A percentile compares a stretch with the other conserved stretches of the same genome.
phyloP scores from a whole-genome alignment of 208 protist genomes.

The Tetramitus jugosus region DNA sequence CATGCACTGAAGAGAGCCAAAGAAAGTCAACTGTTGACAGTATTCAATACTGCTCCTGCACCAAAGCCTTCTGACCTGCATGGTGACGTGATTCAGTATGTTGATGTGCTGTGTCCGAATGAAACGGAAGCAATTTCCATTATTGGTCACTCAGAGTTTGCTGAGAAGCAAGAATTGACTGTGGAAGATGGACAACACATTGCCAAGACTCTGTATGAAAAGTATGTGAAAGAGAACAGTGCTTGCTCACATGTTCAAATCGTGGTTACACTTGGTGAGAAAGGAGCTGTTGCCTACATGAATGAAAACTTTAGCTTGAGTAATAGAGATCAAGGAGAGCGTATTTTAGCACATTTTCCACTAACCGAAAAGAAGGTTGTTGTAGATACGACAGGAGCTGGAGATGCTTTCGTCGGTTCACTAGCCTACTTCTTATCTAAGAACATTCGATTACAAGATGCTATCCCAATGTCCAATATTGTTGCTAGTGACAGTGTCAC shows the following conservation, averaged over 20 bases:
- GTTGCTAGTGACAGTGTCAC: not conserved
- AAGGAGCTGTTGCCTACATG: conserved; percentile 62
- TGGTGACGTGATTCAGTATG: conserved; percentile 63
- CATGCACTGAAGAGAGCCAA: conserved; percentile 66
- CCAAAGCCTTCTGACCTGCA: conserved; percentile 42
- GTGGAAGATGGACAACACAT: not conserved
- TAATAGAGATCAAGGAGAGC: conserved; percentile 46
- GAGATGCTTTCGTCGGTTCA: conserved; percentile 80
- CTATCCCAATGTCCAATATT: conserved; percentile 26
- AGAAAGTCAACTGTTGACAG: conserved; percentile 66
- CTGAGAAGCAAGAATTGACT: conserved; percentile 54
- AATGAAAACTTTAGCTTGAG: conserved; percentile 38
- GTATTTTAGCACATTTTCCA: conserved; percentile 47
- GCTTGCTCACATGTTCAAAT: no score
- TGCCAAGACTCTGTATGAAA: not conserved
- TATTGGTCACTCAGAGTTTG: conserved; percentile 63
- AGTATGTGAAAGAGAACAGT: not conserved
- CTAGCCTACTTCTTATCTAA: conserved; percentile 71
- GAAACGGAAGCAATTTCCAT: conserved; percentile 80
- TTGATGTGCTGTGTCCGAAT: conserved; percentile 79
- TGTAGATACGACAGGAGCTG: conserved; percentile 80
- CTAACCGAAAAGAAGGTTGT: conserved; percentile 43
- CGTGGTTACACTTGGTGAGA: conserved; percentile 71
- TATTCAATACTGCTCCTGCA: conserved; percentile 80
- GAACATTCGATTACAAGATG: conserved; percentile 55